Evolutionary conservation across 1,139 yeast species (phyloP).

Genomic region (Candida freyschussii): DNA sequence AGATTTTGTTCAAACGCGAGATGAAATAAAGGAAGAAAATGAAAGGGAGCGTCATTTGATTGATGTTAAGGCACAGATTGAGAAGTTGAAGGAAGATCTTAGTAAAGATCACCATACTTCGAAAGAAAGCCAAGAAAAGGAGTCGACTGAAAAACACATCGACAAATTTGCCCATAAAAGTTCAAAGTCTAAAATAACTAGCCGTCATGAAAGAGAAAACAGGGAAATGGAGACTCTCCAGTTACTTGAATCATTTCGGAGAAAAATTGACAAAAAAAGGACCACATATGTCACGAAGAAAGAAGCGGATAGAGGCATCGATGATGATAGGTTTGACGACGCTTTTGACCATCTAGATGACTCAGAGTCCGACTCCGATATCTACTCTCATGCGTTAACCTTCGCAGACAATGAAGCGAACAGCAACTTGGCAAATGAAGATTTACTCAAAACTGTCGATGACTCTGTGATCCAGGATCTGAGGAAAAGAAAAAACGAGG

Average conservation of each 20-base stretch:
- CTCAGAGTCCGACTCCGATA: constrained; percentile 20
- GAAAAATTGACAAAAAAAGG: constrained; percentile 7
- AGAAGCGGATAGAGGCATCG: constrained; percentile 2
- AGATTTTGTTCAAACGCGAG: background rate
- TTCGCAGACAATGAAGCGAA: constrained; percentile 19
- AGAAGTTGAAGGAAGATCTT: constrained; percentile 3
- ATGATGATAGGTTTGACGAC: constrained; percentile 10
- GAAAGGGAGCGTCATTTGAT: background rate
- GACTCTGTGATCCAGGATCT: constrained; percentile 6
- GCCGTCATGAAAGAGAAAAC: constrained; percentile 1
- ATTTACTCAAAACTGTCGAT: constrained; percentile 26
- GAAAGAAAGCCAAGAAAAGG: background rate
- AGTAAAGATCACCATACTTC: background rate
- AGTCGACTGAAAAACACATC: background rate
- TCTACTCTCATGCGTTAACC: constrained; percentile 24
- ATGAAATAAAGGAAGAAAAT: background rate
- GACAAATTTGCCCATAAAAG: background rate
- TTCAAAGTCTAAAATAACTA: constrained; percentile 1
- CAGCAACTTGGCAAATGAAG: constrained; percentile 19
- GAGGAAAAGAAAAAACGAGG: constrained; percentile 12
- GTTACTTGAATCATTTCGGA: constrained; percentile 21
- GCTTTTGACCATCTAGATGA: constrained; percentile 22
- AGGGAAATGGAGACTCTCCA: constrained; percentile 26
- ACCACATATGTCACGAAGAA: too few relatives aligned
- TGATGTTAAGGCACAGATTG: constrained; percentile 1